Percentiles rank a stretch among this genome's conserved stretches.
phyloP scores from a whole-genome alignment of 768 basidiomycete genomes.

The Tylopilus intermedius region DNA sequence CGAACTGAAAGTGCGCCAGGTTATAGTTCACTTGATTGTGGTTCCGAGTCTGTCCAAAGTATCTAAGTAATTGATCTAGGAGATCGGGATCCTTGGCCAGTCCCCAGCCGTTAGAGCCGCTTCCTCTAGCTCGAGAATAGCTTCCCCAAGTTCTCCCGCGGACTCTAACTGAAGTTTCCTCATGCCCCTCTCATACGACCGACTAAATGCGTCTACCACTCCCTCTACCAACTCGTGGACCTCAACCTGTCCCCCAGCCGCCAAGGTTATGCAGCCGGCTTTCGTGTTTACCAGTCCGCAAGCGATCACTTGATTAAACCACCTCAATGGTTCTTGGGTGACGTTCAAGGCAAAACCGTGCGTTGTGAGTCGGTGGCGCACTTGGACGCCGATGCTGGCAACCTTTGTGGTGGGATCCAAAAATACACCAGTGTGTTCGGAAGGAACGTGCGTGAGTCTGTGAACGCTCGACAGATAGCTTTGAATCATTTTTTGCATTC shows the following conservation, averaged over 20 bases:
- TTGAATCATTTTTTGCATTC: conserved; percentile 69
- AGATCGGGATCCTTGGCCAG: conserved; percentile 32
- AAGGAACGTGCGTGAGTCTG: conserved; percentile 50
- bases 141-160: conserved; percentile 45
- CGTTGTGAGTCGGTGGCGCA: conserved; percentile 88
- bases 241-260: conserved; percentile 33
- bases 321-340: conserved; percentile 69
- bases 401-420: conserved; percentile 76
- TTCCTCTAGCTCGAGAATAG: conserved; percentile 44
- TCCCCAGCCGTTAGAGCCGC: conserved; percentile 39
- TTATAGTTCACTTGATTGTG: neutral
- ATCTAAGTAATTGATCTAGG: neutral
- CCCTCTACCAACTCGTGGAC: conserved; percentile 51
- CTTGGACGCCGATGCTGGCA: conserved; percentile 94
- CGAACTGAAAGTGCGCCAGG: too few species aligned
- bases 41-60: neutral
- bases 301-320: conserved; percentile 87
- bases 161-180: conserved; percentile 37
- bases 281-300: conserved; percentile 85
- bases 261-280: conserved; percentile 62
- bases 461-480: conserved; percentile 56
- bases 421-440: conserved; percentile 90
- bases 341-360: conserved; percentile 96
- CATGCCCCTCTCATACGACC: conserved; percentile 46
- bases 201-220: conserved; percentile 46